A percentile compares a stretch with the other conserved stretches of the same genome.
Conservation (phyloP, 169 alveolate species). For the Cryptosporidium meleagridis region DNA sequence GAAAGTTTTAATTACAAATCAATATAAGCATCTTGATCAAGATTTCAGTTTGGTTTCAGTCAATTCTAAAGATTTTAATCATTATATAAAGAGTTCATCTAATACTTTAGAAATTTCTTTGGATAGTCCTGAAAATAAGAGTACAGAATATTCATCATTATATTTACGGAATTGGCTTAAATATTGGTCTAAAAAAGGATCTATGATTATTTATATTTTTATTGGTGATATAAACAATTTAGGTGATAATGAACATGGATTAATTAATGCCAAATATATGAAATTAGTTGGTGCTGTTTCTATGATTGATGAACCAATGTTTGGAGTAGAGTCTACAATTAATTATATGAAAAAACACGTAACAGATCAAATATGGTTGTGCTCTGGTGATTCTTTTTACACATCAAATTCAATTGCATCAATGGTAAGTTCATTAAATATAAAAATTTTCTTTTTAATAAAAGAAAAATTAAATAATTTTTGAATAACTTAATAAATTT, state of each 20-base stretch:
- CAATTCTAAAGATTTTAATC: not conserved
- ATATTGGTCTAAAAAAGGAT: conserved; percentile 59
- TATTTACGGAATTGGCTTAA: conserved; percentile 51
- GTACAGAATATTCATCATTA: not conserved
- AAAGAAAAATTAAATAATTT: too few relatives aligned
- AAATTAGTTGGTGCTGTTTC: conserved; percentile 52
- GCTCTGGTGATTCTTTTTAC: conserved; percentile 65
- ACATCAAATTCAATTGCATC: conserved; percentile 60
- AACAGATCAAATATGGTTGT: conserved; percentile 53
- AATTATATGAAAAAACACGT: conserved; percentile 23
- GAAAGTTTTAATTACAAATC: conserved; percentile 31
- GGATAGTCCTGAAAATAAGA: conserved; percentile 16
- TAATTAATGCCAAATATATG: not conserved
- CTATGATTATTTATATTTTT: conserved; percentile 40
- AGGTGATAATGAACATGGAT: not conserved
- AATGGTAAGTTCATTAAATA: conserved; percentile 59
- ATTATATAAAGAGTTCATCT: conserved; percentile 5
- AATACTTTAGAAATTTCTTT: not conserved
- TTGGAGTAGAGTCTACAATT: conserved; percentile 38
- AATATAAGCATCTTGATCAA: conserved; percentile 12
- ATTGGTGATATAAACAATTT: not conserved
- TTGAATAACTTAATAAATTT: not conserved
- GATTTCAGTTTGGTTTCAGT: conserved; percentile 16
- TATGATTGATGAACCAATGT: conserved; percentile 62
- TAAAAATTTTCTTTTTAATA: not conserved